These are phyloP conservation scores for Lachancea lanzarotensis DNA, from an alignment of 805 yeast genomes.

Conservation along the genomic window DNA sequence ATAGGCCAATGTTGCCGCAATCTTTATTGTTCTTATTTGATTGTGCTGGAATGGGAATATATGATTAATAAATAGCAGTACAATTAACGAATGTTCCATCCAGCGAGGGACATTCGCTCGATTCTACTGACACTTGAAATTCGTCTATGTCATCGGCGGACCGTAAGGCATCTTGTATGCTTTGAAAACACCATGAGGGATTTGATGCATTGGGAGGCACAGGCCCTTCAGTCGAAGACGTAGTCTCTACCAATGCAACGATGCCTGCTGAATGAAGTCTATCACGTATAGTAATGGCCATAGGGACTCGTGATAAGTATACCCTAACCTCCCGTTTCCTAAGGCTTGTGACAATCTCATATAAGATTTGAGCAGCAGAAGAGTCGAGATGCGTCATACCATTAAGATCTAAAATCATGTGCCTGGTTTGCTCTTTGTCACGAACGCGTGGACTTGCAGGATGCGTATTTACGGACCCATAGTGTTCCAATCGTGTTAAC, in stretches of 20 bases:
- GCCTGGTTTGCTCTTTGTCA: slow-evolving; percentile 41
- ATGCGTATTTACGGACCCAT: slow-evolving; percentile 68
- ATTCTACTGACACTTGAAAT: neutral
- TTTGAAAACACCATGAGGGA: slow-evolving; percentile 12
- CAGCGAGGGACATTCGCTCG: slow-evolving; percentile 5
- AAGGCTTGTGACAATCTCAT: slow-evolving; percentile 54
- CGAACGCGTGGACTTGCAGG: slow-evolving; percentile 61
- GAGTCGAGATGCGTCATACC: slow-evolving; percentile 82
- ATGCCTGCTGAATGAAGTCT: slow-evolving; percentile 54
- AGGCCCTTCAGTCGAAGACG: neutral
- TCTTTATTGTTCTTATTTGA: too few species aligned
- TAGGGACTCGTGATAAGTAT: slow-evolving; percentile 55
- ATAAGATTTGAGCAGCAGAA: slow-evolving; percentile 66
- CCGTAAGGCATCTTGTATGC: slow-evolving; percentile 15
- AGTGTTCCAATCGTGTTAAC: slow-evolving; percentile 61
- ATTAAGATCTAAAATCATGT: slow-evolving; percentile 66
- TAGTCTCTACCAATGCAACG: slow-evolving; percentile 31
- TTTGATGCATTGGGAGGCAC: neutral
- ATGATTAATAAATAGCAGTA: slow-evolving; percentile 5
- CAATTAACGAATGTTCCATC: slow-evolving; percentile 1
- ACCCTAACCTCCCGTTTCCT: slow-evolving; percentile 49
- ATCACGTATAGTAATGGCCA: slow-evolving; percentile 40
- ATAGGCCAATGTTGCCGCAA: too few species aligned
- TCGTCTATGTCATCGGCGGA: slow-evolving; percentile 3
- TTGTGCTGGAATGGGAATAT: too few species aligned